Evolutionary conservation across 345 rosid species (phyloP).

Genomic region (Trapa bicornis): DNA sequence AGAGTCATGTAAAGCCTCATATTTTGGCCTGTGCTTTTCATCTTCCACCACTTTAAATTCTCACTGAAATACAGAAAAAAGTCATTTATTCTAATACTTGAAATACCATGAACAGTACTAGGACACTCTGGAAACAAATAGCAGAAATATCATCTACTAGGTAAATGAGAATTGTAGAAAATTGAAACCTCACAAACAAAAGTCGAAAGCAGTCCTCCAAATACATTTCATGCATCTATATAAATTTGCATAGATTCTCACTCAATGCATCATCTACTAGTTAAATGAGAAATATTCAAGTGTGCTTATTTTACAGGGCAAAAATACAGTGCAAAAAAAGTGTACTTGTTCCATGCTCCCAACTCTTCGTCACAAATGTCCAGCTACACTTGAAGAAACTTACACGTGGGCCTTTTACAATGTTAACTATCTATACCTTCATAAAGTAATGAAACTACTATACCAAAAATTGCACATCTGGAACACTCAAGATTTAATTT

Average conservation of each 20-base stretch:
- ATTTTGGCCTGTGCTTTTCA: slow-evolving; percentile 83
- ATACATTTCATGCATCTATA: too few species aligned
- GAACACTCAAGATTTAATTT: not conserved
- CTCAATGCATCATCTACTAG: not conserved
- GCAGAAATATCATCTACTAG: not conserved
- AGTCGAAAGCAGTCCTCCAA: too few species aligned
- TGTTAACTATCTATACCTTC: not conserved
- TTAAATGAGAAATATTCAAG: not conserved
- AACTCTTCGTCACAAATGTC: too few species aligned
- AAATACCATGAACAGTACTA: not conserved
- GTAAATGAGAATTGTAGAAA: not conserved
- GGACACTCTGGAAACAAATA: not conserved
- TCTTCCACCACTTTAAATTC: slow-evolving; percentile 59
- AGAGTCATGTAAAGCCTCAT: slow-evolving; percentile 61
- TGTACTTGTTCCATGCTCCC: not conserved
- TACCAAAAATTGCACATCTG: not conserved
- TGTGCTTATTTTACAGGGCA: too few species aligned
- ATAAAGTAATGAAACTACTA: not conserved
- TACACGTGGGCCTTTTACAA: not conserved
- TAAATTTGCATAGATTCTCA: not conserved
- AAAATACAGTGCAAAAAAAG: too few species aligned
- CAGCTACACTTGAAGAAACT: not conserved
- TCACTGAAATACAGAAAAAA: slow-evolving; percentile 33
- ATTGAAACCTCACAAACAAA: not conserved
- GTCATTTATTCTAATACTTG: not conserved